Conservation (phyloP, 768 basidiomycete species). For the Ramaria sp. region DNA sequence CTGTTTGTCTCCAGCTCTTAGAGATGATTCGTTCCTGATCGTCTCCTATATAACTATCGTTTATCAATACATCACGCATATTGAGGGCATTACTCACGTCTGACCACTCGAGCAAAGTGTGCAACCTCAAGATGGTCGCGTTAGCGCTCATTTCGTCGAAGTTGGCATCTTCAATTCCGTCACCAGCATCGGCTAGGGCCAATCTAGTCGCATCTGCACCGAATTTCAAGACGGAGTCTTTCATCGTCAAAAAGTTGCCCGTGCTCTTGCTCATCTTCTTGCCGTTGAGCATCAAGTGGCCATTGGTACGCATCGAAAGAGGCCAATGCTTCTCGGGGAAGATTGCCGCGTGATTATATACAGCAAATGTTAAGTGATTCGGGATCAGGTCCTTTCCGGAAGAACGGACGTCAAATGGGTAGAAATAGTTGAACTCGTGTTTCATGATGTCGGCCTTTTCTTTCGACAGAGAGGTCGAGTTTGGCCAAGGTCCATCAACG, state of each 20-base stretch:
- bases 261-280: slow-evolving; percentile 99
- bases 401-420: slow-evolving; percentile 95
- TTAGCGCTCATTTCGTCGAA: slow-evolving; percentile 98
- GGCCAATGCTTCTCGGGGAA: slow-evolving; percentile 88
- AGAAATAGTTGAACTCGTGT: slow-evolving; percentile 92
- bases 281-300: slow-evolving; percentile 93
- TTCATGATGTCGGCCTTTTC: slow-evolving; percentile 80
- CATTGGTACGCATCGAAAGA: slow-evolving; percentile 85
- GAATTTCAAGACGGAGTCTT: slow-evolving; percentile 85
- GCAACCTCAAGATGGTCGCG: slow-evolving; percentile 86
- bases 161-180: slow-evolving; percentile 96
- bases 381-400: slow-evolving; percentile 96
- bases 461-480: slow-evolving; percentile 47
- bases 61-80: neutral
- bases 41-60: slow-evolving; percentile 48
- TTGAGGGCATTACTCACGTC: slow-evolving; percentile 38
- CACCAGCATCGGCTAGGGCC: slow-evolving; percentile 91
- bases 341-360: slow-evolving; percentile 93
- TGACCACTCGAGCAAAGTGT: slow-evolving; percentile 87
- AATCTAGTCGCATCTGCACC: slow-evolving; percentile 93
- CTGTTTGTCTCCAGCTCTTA: slow-evolving; percentile 64
- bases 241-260: slow-evolving; percentile 88
- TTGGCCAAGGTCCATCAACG: slow-evolving; percentile 67
- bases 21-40: slow-evolving; percentile 53
- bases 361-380: slow-evolving; percentile 87